Conservation (phyloP, 768 basidiomycete genomes). For the Russula sp. region DNA sequence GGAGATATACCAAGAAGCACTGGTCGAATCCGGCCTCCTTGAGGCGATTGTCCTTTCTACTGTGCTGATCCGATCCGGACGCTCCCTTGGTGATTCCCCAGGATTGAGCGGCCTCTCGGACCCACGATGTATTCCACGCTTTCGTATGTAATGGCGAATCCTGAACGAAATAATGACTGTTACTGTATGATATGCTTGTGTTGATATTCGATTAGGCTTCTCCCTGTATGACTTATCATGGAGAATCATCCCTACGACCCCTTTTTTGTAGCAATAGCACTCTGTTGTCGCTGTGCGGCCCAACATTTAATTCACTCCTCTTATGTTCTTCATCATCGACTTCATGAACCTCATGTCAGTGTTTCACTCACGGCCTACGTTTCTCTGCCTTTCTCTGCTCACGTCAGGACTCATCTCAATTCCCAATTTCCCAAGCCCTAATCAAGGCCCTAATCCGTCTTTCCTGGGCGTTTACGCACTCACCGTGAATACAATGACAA, state of each 20-base stretch:
- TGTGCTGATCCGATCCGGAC: slow-evolving; percentile 16
- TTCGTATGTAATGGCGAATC: not conserved
- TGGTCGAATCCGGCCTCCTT: slow-evolving; percentile 16
- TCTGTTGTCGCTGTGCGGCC: not conserved
- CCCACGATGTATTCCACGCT: not conserved
- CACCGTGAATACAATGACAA: not conserved
- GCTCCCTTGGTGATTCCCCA: slow-evolving; percentile 6
- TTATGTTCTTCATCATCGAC: too few species aligned
- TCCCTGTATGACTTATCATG: not conserved
- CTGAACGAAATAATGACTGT: not conserved
- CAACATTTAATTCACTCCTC: not conserved
- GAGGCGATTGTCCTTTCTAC: slow-evolving; percentile 21
- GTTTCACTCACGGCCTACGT: not conserved
- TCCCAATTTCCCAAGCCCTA: too few species aligned
- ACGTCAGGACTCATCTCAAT: not conserved
- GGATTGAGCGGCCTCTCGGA: not conserved
- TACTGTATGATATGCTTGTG: not conserved
- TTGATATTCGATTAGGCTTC: not conserved
- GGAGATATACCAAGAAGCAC: slow-evolving; percentile 21
- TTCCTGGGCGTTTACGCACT: not conserved
- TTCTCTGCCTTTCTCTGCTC: not conserved
- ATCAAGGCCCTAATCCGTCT: not conserved
- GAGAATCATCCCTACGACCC: not conserved
- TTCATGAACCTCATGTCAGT: not conserved
- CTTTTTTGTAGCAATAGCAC: slow-evolving; percentile 3